Conservation (phyloP, 805 yeast genomes). For the Metschnikowia proteae region DNA sequence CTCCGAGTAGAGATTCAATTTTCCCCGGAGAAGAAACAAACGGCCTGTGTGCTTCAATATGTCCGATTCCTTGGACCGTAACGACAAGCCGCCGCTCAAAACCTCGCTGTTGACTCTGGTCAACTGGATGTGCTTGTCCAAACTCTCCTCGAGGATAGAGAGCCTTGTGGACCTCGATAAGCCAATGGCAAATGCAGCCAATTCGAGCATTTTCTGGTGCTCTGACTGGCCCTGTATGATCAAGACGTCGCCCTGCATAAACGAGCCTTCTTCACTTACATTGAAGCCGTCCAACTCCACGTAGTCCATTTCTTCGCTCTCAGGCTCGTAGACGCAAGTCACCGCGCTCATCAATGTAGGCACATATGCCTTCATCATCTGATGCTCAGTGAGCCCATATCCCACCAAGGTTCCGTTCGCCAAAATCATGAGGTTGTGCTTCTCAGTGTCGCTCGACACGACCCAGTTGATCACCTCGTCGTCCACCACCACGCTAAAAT, state of each 20-base stretch:
- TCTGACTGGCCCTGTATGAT: constrained; percentile 51
- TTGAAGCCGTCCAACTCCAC: constrained; percentile 41
- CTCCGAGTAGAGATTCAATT: constrained; percentile 80
- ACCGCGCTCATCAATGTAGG: constrained; percentile 51
- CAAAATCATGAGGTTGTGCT: constrained; percentile 59
- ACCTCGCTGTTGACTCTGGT: constrained; percentile 64
- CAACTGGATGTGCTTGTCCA: constrained; percentile 63
- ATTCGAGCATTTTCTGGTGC: constrained; percentile 57
- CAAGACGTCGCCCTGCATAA: constrained; percentile 66
- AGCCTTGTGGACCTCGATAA: constrained; percentile 81
- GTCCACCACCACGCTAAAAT: constrained; percentile 42
- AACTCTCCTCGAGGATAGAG: constrained; percentile 68
- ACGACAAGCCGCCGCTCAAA: constrained; percentile 56
- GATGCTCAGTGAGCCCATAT: constrained; percentile 71
- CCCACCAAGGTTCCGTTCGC: constrained; percentile 78
- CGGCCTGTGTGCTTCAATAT: constrained; percentile 69
- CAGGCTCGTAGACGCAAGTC: constrained; percentile 42
- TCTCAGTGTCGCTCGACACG: constrained; percentile 24
- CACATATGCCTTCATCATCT: constrained; percentile 43
- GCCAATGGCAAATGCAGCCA: constrained; percentile 87
- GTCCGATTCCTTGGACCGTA: constrained; percentile 49
- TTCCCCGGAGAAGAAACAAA: constrained; percentile 72
- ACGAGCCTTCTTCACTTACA: constrained; percentile 31
- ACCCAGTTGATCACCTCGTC: constrained; percentile 62
- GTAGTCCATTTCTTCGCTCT: constrained; percentile 86